Evolutionary conservation across 495 filamentous ascomycete species (phyloP).

Genomic region (Aspergillus bertholletiae): DNA sequence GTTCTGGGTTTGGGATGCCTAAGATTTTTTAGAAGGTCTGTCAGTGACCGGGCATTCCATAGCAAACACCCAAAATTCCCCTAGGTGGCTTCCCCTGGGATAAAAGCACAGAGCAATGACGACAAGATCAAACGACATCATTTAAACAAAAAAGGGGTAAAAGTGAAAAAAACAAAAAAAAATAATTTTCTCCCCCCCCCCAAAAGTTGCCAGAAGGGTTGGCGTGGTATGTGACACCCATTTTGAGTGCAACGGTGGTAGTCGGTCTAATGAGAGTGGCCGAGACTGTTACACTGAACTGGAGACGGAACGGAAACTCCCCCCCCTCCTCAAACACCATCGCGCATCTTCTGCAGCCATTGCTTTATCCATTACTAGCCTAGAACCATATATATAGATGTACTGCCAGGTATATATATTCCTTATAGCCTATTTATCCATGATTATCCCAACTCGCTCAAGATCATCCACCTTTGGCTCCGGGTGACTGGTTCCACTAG

Average conservation of each 20-base stretch:
- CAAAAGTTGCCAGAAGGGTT: not conserved
- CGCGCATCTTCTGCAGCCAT: no score
- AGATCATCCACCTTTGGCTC: not conserved
- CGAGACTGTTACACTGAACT: slow-evolving; percentile 32
- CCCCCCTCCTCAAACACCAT: no score
- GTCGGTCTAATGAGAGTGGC: slow-evolving; percentile 23
- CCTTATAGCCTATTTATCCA: not conserved
- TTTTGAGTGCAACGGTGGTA: slow-evolving; percentile 47
- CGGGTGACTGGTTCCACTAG: not conserved
- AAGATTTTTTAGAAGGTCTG: no score
- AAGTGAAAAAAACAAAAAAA: not conserved
- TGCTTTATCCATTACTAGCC: no score
- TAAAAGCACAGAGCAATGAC: not conserved
- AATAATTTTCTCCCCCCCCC: no score
- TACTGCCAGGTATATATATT: not conserved
- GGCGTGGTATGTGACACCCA: slow-evolving; percentile 31
- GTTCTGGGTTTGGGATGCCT: no score
- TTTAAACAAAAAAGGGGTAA: not conserved
- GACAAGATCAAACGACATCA: not conserved
- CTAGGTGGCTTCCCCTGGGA: not conserved
- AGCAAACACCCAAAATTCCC: not conserved
- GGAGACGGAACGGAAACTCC: not conserved
- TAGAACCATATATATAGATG: not conserved
- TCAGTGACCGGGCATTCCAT: no score
- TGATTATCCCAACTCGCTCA: no score